Percentiles rank a stretch among this genome's conserved stretches.
These are phyloP conservation scores for Chamaenerion angustifolium DNA, from an alignment of 345 rosid genomes.

Conservation along the genomic window DNA sequence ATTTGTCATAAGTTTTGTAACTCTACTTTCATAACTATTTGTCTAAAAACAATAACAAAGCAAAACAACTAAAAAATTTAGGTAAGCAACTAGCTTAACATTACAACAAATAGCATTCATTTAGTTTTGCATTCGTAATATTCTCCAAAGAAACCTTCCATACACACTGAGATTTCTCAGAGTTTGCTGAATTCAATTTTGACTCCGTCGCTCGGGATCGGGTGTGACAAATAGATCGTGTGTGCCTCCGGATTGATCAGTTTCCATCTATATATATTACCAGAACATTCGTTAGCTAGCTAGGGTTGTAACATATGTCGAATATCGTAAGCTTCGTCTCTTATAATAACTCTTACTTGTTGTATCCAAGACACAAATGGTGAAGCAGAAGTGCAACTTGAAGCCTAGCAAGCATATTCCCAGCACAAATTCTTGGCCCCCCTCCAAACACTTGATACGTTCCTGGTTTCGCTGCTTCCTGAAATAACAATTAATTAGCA, in stretches of 20 bases:
- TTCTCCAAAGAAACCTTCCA: too few species aligned
- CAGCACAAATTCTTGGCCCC: conserved; percentile 24
- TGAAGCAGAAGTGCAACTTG: conserved; percentile 26
- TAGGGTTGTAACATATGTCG: too few species aligned
- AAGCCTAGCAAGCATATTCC: conserved; percentile 31
- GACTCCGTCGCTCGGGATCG: conserved; percentile 19
- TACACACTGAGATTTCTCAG: conserved; percentile 4
- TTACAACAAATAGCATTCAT: too few species aligned
- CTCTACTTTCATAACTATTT: too few species aligned
- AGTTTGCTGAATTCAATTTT: conserved; percentile 14
- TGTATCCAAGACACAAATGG: conserved; percentile 33
- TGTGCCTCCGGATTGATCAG: conserved; percentile 17
- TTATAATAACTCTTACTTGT: conserved; percentile 15
- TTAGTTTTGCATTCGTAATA: too few species aligned
- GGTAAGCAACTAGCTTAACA: too few species aligned
- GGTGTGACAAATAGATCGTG: conserved; percentile 17
- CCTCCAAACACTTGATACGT: conserved; percentile 25
- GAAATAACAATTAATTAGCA: too few species aligned
- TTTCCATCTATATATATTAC: conserved; percentile 21
- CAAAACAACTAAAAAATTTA: too few species aligned
- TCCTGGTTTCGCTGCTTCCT: conserved; percentile 19
- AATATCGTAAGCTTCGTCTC: too few species aligned
- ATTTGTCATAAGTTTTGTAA: too few species aligned
- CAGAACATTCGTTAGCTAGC: not conserved
- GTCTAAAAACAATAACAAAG: too few species aligned